Conservation (phyloP, 2,329 filamentous ascomycete genomes). For the Tolypocladium amazonense region DNA sequence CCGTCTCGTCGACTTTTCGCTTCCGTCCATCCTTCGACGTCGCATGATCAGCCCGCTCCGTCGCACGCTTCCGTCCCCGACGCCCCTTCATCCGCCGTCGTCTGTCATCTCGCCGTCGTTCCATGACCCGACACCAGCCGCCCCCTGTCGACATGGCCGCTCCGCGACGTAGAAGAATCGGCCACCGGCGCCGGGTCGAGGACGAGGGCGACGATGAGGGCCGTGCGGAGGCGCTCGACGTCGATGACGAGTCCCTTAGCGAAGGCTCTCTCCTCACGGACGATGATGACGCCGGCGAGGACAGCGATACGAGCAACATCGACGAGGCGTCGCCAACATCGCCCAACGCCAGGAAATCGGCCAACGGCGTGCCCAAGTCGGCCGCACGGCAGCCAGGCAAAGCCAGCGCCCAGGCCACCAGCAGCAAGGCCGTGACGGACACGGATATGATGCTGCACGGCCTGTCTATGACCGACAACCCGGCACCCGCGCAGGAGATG, state of each 20-base stretch:
- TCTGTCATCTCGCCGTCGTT: constrained; percentile 15
- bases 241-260: constrained; percentile 56
- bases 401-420: constrained; percentile 23
- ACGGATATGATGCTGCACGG: constrained; percentile 50
- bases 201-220: constrained; percentile 63
- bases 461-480: constrained; percentile 32
- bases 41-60: constrained; percentile 17
- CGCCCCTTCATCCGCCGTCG: constrained; percentile 17
- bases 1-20: neutral
- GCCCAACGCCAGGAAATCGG: constrained; percentile 27
- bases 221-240: constrained; percentile 41
- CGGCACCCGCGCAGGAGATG: constrained; percentile 30
- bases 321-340: constrained; percentile 44
- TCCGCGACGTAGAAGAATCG: constrained; percentile 54
- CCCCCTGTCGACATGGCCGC: constrained; percentile 21
- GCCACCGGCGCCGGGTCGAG: constrained; percentile 56
- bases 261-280: constrained; percentile 54
- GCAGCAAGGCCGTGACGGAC: constrained; percentile 31
- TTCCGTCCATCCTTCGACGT: constrained; percentile 4
- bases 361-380: constrained; percentile 30
- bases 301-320: constrained; percentile 55
- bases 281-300: constrained; percentile 47
- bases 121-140: constrained; percentile 4
- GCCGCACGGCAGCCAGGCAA: constrained; percentile 18
- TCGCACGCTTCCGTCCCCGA: constrained; percentile 16